phyloP scores from a whole-genome alignment of 2,329 filamentous ascomycete genomes.

The Aspergillus quadricinctus region DNA sequence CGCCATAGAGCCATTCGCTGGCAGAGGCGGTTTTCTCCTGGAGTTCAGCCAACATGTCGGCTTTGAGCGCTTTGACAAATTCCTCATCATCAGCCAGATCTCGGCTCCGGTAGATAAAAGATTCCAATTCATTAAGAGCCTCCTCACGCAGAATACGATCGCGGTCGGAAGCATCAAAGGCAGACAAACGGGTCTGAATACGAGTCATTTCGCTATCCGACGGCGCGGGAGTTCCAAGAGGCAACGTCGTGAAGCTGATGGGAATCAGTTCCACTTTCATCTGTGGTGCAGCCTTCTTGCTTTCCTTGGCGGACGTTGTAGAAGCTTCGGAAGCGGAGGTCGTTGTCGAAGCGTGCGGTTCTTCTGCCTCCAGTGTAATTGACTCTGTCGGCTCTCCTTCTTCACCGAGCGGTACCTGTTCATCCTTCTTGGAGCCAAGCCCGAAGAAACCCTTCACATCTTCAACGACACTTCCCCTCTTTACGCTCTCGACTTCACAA shows the following conservation, averaged over 20 bases:
- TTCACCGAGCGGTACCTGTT: conserved; percentile 66
- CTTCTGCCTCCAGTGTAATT: conserved; percentile 43
- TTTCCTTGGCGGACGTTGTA: conserved; percentile 46
- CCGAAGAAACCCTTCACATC: conserved; percentile 96
- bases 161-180: conserved; percentile 82
- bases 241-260: conserved; percentile 48
- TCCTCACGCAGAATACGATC: conserved; percentile 75
- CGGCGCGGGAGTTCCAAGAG: conserved; percentile 39
- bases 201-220: conserved; percentile 37
- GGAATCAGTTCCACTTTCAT: conserved; percentile 51
- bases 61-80: conserved; percentile 69
- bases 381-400: conserved; percentile 50
- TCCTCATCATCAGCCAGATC: conserved; percentile 74
- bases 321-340: conserved; percentile 44
- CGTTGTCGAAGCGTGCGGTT: conserved; percentile 43
- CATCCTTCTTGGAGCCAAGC: conserved; percentile 85
- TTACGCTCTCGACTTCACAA: conserved; percentile 73
- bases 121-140: conserved; percentile 86
- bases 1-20: conserved; percentile 88
- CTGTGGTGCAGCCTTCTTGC: conserved; percentile 34
- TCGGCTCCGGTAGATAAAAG: conserved; percentile 81
- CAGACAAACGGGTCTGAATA: conserved; percentile 68
- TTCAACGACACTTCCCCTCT: conserved; percentile 79
- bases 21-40: conserved; percentile 63
- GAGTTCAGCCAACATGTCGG: conserved; percentile 62